Evolutionary conservation across 1,139 yeast species (phyloP), one percentile per base, ranked within the genome.

Genomic region (Nakaseomyces bracarensis): DNA sequence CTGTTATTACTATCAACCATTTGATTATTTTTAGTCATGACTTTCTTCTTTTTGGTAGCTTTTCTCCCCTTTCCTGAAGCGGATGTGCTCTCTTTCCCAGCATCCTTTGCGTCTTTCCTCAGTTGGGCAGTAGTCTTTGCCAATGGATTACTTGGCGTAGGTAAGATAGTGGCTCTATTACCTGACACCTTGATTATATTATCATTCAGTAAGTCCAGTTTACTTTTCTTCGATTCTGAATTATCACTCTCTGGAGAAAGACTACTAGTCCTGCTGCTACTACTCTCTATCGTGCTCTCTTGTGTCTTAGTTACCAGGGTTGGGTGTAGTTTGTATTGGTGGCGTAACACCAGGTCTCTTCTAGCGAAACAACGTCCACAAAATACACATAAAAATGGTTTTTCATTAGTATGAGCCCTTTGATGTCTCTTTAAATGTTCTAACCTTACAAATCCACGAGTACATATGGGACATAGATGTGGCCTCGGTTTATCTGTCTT

Each of bases 291-390:
- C 41, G 47, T 11, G 56, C 54, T 26, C 9, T 33, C 36, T 18
- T 14, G 29, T n/a, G 26, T 28, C 36, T 35, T 35, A 2, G 35
- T 23, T 7, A 73, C 63, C 35, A 72, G 56, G 4, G 74, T 64
- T 0, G 95, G 82, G 61, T 91, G 98, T 22, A 91, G 71, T 60
- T 91, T 91, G 62, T 89, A 96, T 54, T 93, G 96, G 67, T 91
- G 98, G 45, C 98, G 73, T 45, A 91, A 69, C 29, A 91, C 79
- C 60, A 91, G 74, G 63, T 91, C 98, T 48, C 97, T 69, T 49
- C 98, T 71, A 19, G 96, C 93, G 65, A 91, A 91, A 63, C 95
- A 84, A 27, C 97, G 76, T 46, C 94, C 97, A 64, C 98, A 91
- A 16, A 91, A 95, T 1, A 95, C 95, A 67, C 99, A 91, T 53